Evolutionary conservation across 495 filamentous ascomycete genomes (phyloP).

Genomic region (Podospora conica): DNA sequence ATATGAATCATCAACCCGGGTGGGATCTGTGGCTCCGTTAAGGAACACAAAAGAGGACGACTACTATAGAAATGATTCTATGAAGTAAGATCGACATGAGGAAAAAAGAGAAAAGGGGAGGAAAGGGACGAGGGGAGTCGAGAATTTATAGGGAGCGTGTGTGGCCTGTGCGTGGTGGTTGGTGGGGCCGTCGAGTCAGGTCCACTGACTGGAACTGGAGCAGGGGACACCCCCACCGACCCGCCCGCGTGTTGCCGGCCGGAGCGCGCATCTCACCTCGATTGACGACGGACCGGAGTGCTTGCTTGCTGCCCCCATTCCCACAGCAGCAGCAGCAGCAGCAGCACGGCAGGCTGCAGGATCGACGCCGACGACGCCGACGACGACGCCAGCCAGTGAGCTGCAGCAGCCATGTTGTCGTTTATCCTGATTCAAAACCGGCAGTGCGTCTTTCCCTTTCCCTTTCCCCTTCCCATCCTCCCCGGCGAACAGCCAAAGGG

Average conservation of each 20-base stretch:
- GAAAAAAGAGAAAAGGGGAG: neutral
- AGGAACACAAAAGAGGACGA: neutral
- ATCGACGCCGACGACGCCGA: neutral
- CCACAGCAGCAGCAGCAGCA: neutral
- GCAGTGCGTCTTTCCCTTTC: slow-evolving; percentile 51
- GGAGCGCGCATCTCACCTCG: neutral
- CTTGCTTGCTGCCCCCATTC: neutral
- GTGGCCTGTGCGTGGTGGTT: neutral
- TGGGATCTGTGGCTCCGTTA: neutral
- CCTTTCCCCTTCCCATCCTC: neutral
- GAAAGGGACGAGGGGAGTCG: neutral
- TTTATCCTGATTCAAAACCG: slow-evolving; percentile 97
- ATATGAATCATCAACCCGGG: neutral
- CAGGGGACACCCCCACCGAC: no score
- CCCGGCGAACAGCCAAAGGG: no score
- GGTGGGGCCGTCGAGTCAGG: no score
- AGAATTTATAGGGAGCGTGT: neutral
- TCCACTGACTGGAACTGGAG: no score
- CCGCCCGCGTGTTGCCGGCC: no score
- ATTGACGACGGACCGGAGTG: neutral
- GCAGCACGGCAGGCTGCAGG: slow-evolving; percentile 3
- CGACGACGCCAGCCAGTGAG: no score
- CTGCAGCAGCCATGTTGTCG: slow-evolving; percentile 54
- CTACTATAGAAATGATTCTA: neutral
- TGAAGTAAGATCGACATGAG: neutral